These are phyloP conservation scores for Lentinus tigrinus DNA, from an alignment of 768 basidiomycete species.

Conservation along the genomic window DNA sequence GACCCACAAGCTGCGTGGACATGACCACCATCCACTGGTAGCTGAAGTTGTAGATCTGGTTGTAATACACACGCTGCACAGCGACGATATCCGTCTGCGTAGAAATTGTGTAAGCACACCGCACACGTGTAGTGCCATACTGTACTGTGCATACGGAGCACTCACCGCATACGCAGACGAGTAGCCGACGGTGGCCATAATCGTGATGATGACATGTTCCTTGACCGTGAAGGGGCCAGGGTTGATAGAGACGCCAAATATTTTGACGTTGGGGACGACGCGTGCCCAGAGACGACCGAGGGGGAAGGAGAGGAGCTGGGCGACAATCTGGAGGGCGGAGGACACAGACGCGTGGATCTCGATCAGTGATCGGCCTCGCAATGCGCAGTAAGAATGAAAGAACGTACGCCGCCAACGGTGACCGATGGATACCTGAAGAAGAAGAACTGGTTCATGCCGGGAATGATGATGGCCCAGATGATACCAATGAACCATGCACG, in stretches of 20 bases:
- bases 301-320: slow-evolving; percentile 69
- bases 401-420: slow-evolving; percentile 26
- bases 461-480: slow-evolving; percentile 55
- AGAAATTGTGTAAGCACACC: not conserved
- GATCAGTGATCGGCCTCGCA: slow-evolving; percentile 3
- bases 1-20: slow-evolving; percentile 33
- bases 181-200: slow-evolving; percentile 40
- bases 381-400: not conserved
- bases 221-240: slow-evolving; percentile 76
- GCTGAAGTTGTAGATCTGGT: slow-evolving; percentile 35
- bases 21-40: slow-evolving; percentile 42
- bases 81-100: slow-evolving; percentile 42
- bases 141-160: not conserved
- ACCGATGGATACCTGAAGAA: slow-evolving; percentile 64
- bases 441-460: slow-evolving; percentile 80
- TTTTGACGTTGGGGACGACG: slow-evolving; percentile 48
- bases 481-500: slow-evolving; percentile 39
- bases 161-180: slow-evolving; percentile 32
- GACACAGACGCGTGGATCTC: not conserved
- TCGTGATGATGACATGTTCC: slow-evolving; percentile 58
- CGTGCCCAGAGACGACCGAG: slow-evolving; percentile 59
- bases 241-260: slow-evolving; percentile 55
- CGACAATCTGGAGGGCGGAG: slow-evolving; percentile 43
- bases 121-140: not conserved
- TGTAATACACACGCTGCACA: slow-evolving; percentile 46